phyloP scores from a whole-genome alignment of 106 monocot genomes.

The Allium cepa region DNA sequence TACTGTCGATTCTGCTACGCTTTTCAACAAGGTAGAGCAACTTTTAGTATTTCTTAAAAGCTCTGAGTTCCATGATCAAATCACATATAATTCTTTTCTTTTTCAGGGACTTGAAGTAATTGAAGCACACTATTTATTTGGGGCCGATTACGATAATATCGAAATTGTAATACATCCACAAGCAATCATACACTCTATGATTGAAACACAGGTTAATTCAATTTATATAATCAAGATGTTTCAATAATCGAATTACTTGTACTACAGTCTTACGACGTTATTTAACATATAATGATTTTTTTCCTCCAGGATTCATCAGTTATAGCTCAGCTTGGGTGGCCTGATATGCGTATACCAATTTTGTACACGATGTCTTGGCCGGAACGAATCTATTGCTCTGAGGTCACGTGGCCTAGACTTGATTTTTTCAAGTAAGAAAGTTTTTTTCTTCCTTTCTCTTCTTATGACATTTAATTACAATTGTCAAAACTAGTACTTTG shows the following conservation, averaged over 20 bases:
- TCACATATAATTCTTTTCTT: background rate
- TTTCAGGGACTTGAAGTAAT: conserved; percentile 91
- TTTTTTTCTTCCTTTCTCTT: background rate
- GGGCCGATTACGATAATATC: conserved; percentile 87
- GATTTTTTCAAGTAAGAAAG: conserved; percentile 83
- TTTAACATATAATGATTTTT: background rate
- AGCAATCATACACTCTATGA: conserved; percentile 98
- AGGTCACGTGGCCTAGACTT: conserved; percentile 92
- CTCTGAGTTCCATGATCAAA: background rate
- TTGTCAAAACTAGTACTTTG: too few relatives aligned
- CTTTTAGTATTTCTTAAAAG: background rate
- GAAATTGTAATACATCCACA: conserved; percentile 96
- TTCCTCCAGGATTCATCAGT: conserved; percentile 85
- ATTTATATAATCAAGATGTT: background rate
- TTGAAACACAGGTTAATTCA: conserved; percentile 82
- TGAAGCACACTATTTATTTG: conserved; percentile 96
- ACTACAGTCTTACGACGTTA: background rate
- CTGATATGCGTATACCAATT: conserved; percentile 94
- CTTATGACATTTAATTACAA: too few relatives aligned
- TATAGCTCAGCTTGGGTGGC: conserved; percentile 88
- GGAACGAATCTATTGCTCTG: conserved; percentile 92
- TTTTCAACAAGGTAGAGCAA: conserved; percentile 77
- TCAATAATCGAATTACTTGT: background rate
- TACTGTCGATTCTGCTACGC: conserved; percentile 93
- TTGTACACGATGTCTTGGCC: conserved; percentile 97